phyloP scores from a whole-genome alignment of 202 grass and related monocot species.

The Schoenoplectus tabernaemontani region DNA sequence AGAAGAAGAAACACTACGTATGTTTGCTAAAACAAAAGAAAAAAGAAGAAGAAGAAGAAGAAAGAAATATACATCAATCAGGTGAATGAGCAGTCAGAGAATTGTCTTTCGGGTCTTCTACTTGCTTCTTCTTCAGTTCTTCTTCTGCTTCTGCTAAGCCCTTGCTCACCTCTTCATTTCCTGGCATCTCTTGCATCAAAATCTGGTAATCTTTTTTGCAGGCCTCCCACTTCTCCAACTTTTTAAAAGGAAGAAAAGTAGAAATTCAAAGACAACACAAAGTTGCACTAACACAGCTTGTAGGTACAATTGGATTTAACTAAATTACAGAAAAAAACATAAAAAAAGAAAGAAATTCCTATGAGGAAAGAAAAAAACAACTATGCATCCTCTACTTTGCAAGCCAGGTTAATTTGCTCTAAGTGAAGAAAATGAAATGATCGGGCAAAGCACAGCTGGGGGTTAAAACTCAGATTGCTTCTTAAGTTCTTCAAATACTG shows the following conservation, averaged over 20 bases:
- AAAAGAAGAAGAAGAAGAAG: conserved; percentile 13
- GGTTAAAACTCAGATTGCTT: too few species aligned
- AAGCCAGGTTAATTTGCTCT: background rate
- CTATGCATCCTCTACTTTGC: background rate
- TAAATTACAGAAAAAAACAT: conserved; percentile 10
- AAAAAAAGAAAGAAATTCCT: background rate
- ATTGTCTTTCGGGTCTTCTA: conserved; percentile 16
- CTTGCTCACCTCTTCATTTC: conserved; percentile 69
- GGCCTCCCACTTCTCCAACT: conserved; percentile 93
- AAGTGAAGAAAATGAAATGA: background rate
- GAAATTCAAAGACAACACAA: background rate
- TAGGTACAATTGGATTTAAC: background rate
- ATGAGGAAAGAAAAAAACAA: background rate
- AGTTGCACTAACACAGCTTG: background rate
- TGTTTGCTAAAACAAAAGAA: background rate
- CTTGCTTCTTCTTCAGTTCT: conserved; percentile 47
- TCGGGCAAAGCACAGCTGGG: background rate
- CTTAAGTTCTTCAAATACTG: background rate
- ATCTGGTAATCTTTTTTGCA: conserved; percentile 75
- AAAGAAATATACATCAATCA: conserved; percentile 22
- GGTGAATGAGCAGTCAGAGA: conserved; percentile 19
- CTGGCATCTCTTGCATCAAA: conserved; percentile 69
- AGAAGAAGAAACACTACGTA: conserved; percentile 13
- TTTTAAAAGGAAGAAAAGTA: conserved; percentile 2
- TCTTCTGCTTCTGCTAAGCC: conserved; percentile 50